Evolutionary conservation across 495 filamentous ascomycete species (phyloP), one percentile per base, ranked within the genome.

Genomic region (Hypoxylon perforatum): DNA sequence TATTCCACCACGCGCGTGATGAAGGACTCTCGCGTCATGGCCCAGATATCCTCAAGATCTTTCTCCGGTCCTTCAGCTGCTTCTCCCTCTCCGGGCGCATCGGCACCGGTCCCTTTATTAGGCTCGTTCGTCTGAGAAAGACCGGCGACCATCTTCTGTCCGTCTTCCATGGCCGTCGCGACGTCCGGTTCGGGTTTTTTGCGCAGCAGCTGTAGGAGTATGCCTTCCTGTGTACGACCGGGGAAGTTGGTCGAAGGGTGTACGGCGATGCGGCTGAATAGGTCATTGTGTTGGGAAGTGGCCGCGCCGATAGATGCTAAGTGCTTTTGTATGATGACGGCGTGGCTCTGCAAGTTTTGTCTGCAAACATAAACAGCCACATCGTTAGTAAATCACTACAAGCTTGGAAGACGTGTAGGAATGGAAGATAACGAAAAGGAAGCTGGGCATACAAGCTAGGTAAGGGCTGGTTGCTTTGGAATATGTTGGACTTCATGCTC

Each of bases 151-250:
- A 75, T 70, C 7, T 70, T 73, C 4, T 85, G 83, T 7, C 88
- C 89, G 39, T 88, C 81, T 8, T 86, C 86, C 12, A 94, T 87
- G 84, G 87, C 90, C 28, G 85, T 85, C 63, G 92, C 90, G 22
- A 92, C 87, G 3, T 84, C 80, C 3, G 91, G 90, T 52, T 94
- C 91, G 18, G 91, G 84, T 73, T 94, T 94, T 76, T 94, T 95
- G 17, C 92, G 87, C 18, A 95, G 78, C 1, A 96, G 77, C 54
- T 86, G 81, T 6, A 83, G 75, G 1, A 94, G 84, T 4, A 88
- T 77, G 42, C 69, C 76, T 46, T 89, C 86, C 70, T 94, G 86
- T 9, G 85, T 88, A 42, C 87, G 87, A 10, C 89, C 86, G 9
- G 92, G 91, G 77, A 89, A 94, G 55, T 87, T 86, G 4, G 92